phyloP scores from a whole-genome alignment of 2,329 filamentous ascomycete species.

The Sclerotinia glacialis region DNA sequence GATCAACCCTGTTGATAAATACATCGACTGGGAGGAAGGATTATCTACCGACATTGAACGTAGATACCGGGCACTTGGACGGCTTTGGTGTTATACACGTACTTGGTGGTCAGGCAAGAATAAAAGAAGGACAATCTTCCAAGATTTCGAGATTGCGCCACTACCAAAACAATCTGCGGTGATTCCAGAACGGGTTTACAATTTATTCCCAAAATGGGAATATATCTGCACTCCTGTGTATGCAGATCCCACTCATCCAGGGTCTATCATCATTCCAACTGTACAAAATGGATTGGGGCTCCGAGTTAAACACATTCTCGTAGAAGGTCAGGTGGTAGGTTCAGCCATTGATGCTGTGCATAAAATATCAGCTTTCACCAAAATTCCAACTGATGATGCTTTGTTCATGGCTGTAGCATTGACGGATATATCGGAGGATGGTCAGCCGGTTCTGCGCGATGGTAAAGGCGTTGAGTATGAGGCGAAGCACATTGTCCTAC shows the following conservation, averaged over 20 bases:
- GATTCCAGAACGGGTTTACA: slow-evolving; percentile 1
- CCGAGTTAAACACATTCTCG: slow-evolving; percentile 25
- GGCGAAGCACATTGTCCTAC: background rate
- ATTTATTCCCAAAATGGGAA: background rate
- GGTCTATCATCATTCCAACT: slow-evolving; percentile 24
- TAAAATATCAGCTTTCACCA: slow-evolving; percentile 6
- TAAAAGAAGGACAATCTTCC: slow-evolving; percentile 31
- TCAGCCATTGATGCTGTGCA: slow-evolving; percentile 23
- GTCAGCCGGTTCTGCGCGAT: slow-evolving; percentile 5
- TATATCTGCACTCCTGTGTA: slow-evolving; percentile 23
- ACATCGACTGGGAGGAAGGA: slow-evolving; percentile 59
- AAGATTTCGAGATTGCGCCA: slow-evolving; percentile 28
- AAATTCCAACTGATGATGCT: background rate
- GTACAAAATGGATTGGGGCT: slow-evolving; percentile 9
- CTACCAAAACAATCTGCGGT: slow-evolving; percentile 10
- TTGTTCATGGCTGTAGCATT: slow-evolving; percentile 11
- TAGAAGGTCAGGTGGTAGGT: slow-evolving; percentile 25
- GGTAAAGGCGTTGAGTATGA: background rate
- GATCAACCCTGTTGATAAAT: slow-evolving; percentile 61
- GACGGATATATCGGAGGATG: slow-evolving; percentile 11
- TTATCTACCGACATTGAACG: slow-evolving; percentile 53
- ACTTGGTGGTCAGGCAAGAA: slow-evolving; percentile 29
- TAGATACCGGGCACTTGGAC: slow-evolving; percentile 58
- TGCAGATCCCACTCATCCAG: slow-evolving; percentile 20
- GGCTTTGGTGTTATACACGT: slow-evolving; percentile 57